These are phyloP conservation scores for Trichoderma gracile DNA, from an alignment of 2,329 filamentous ascomycete species.

Conservation along the genomic window DNA sequence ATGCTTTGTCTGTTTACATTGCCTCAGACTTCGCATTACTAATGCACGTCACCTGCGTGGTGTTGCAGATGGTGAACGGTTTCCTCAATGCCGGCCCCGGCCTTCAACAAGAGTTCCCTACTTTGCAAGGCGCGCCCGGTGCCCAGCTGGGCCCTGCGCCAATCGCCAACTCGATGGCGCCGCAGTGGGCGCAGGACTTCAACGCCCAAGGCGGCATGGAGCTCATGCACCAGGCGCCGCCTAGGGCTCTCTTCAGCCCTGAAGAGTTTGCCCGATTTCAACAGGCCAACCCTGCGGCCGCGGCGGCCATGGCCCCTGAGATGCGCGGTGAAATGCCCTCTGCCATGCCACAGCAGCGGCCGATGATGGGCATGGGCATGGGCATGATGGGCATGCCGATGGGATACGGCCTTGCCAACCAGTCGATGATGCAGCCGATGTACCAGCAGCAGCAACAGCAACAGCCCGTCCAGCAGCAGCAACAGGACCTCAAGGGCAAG, in stretches of 20 bases:
- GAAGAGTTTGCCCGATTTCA: constrained; percentile 89
- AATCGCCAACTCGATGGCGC: constrained; percentile 55
- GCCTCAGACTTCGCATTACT: constrained; percentile 32
- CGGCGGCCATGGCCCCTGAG: constrained; percentile 53
- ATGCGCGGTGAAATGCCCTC: constrained; percentile 57
- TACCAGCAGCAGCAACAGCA: constrained; percentile 52
- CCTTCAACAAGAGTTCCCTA: constrained; percentile 56
- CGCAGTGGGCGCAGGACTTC: constrained; percentile 57
- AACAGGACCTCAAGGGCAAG: constrained; percentile 69
- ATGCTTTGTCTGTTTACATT: constrained; percentile 13
- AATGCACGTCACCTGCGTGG: constrained; percentile 30
- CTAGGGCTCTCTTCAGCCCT: constrained; percentile 66
- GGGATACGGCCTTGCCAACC: constrained; percentile 43
- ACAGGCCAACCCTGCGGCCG: constrained; percentile 63
- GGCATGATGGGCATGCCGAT: constrained; percentile 56
- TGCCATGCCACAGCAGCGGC: constrained; percentile 54
- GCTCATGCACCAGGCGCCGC: constrained; percentile 63
- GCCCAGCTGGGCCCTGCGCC: constrained; percentile 53
- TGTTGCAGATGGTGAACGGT: constrained; percentile 79
- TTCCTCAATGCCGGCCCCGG: constrained; percentile 79
- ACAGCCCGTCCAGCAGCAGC: constrained; percentile 50
- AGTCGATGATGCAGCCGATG: constrained; percentile 55
- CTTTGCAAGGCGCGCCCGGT: constrained; percentile 49
- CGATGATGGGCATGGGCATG: constrained; percentile 61
- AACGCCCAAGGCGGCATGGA: constrained; percentile 68